phyloP scores from a whole-genome alignment of 140 eudicot species.

The Flaveria floridana region DNA sequence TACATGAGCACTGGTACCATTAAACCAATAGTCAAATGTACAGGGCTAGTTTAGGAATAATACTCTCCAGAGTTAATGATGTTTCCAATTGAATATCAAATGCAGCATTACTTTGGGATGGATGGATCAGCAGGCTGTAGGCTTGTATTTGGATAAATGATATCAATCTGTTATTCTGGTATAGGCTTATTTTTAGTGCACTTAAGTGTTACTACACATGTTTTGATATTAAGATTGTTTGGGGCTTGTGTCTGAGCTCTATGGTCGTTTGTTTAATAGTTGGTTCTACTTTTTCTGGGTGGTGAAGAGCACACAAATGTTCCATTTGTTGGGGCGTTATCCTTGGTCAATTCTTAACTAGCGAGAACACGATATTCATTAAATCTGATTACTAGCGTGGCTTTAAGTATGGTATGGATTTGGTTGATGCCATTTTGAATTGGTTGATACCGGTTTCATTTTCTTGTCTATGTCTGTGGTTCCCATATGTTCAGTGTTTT shows the following conservation, averaged over 20 bases:
- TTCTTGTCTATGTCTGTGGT: constrained; percentile 2
- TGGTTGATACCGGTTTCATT: constrained; percentile 18
- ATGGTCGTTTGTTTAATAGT: neutral
- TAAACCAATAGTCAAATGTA: neutral
- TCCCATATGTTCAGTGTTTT: neutral
- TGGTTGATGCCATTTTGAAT: constrained; percentile 9
- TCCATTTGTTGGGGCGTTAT: neutral
- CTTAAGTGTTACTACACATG: neutral
- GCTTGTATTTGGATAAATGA: neutral
- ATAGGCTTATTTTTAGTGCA: neutral
- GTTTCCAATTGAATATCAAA: neutral
- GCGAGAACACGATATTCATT: neutral
- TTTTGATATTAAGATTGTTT: neutral
- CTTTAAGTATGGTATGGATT: constrained; percentile 16
- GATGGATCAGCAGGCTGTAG: neutral
- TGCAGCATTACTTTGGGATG: neutral
- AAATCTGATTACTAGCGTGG: neutral
- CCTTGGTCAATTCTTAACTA: neutral
- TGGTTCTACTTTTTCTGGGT: neutral
- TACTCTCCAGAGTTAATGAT: neutral
- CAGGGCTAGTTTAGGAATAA: neutral
- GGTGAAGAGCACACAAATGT: neutral
- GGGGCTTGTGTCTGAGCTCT: neutral
- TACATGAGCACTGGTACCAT: neutral
- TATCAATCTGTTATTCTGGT: neutral